Base-by-base conservation (phyloP, 805 yeast species). In the Pichia californica region DNA sequence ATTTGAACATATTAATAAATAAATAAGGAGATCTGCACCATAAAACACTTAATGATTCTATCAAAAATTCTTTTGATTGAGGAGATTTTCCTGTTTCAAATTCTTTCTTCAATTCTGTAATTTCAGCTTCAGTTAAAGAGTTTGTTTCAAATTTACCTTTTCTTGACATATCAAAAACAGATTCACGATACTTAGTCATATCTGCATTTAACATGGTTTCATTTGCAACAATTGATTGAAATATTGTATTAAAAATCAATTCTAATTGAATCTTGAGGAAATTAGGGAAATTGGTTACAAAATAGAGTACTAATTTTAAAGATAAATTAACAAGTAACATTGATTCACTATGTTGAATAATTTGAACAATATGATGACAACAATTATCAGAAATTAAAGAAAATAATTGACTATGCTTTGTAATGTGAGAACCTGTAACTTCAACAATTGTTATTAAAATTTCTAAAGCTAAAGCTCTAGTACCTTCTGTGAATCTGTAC, bases 21-120 rank as follows among this genome's bases (percentile, higher is more conserved):
- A 87, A 81, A 4, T 74, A 66, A 2, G 96, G 91, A 0, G 86
- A 77, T 45, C 95, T 73, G 5, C 82, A 74, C 95, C 94, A 85
- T 25, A 85, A 63, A 38, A 83, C 78, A 3, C 96, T 84, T 2
- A 91, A 64, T 11, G 89, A 80, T 62, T 93, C 99, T 33, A 89
- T 74, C 52, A 93, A 70, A 47, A 86, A 70, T 58, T 93, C 99
- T 52, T 91, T 83, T 1, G 81, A 65, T n/a, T 63, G 58, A 15
- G 74, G 60, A 23, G 66, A 53, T 54, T 63, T 63, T 37, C 71
- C 74, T 44, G 73, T 68, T 50, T 76, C 74, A 49, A 77, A 74
- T 35, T 61, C 65, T 30, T 52, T 53, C 9, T 54, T 51, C 10
- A 60, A 35, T 23, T 55, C 59, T 27, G 50, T 59, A 6, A 57